Evolutionary conservation across 306 rosid species (phyloP), one percentile per base, ranked within the genome.

Genomic region (Prunus fruticosa): DNA sequence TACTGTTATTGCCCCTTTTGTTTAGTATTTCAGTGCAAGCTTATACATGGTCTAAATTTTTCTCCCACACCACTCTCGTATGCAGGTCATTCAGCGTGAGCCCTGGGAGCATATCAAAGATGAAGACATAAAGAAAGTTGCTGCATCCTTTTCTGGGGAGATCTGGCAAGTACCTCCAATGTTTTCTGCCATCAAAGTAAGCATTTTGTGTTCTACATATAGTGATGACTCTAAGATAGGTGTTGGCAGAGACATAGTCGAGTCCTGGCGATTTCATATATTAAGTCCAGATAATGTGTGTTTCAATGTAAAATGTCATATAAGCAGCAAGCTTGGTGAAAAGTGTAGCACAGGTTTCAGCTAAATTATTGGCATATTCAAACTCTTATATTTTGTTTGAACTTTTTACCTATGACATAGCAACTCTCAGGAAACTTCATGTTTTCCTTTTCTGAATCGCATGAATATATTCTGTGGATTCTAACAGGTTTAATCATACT

Each of bases 111-210:
- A 95, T 83, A 89, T 95, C 86, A 95, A 90, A 89, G 96, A 95
- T 34, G 95, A 77, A 82, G 93, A 92, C 87, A 86, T 92, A 67
- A 89, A 85, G 84, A 95, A 79, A 87, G 85, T 76, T 76, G 95
- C 87, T 66, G 75, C 86, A 14, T 82, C 97, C 72, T 95, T 94
- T 82, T 75, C 84, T 69, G 98, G 98, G 75, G 97, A 95, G 90
- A 92, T 89, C 76, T 95, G 97, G 98, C 98, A 95, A 88, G 97
- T 95, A 64, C 98, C 98, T 76, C 98, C 98, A 23, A 95, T 95
- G 97, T 95, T 95, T 83, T 95, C 98, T 69, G 98, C 98, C 78
- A 90, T 95, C 76, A 95, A 95, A 86, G 98, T 95, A 87, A 89
- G 93, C 72, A 52, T 27, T 75, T 27, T 70, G 57, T 18, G 53